Evolutionary conservation across 2,329 filamentous ascomycete genomes (phyloP), one percentile per base, ranked within the genome.

Genomic region (Anthostomella pinea): DNA sequence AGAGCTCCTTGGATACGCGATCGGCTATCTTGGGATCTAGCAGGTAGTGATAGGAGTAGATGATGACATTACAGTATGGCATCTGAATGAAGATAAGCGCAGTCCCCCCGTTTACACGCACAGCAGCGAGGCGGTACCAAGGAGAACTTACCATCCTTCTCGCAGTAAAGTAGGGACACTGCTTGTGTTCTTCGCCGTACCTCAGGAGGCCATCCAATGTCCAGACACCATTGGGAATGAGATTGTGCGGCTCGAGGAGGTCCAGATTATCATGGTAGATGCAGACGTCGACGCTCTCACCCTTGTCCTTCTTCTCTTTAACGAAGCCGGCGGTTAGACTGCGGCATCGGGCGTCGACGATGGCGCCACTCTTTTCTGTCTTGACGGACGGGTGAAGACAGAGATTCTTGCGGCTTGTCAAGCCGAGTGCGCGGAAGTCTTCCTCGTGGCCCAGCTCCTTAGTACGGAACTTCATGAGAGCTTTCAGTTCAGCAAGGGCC

Each of bases 21-120:
- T 98, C 93, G 9, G 93, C 93, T 54, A 98, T 98, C 62, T 98
- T 98, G 3, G 93, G 93, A 55, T 98, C 94, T 11, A 98, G 78
- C 3, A 98, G 78, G 58, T 98, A 98, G 64, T 98, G 93, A 59
- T 98, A 98, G 1, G 93, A 98, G 68, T 98, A 98, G 51, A 98
- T 98, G 57, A 98, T 96, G 58, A 98, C 89, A 60, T 98, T 97
- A 75, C 93, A 98, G 59, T 90, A 97, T 55, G 93, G 85, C 91
- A 98, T 97, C 85, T 89, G 48, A 10, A 20, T 10, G 17, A 33
- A 43, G 48, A 43, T 49, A 9, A 45, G 38, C 33, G n/a, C n/a
- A n/a, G n/a, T n/a, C n/a, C n/a, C n/a, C n/a, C n/a, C n/a, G n/a
- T n/a, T n/a, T n/a, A n/a, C n/a, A n/a, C n/a, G n/a, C n/a, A n/a